Percentiles rank a stretch among this genome's conserved stretches.
phyloP scores from a whole-genome alignment of 2,329 filamentous ascomycete species.

The Seiridium cupressi region DNA sequence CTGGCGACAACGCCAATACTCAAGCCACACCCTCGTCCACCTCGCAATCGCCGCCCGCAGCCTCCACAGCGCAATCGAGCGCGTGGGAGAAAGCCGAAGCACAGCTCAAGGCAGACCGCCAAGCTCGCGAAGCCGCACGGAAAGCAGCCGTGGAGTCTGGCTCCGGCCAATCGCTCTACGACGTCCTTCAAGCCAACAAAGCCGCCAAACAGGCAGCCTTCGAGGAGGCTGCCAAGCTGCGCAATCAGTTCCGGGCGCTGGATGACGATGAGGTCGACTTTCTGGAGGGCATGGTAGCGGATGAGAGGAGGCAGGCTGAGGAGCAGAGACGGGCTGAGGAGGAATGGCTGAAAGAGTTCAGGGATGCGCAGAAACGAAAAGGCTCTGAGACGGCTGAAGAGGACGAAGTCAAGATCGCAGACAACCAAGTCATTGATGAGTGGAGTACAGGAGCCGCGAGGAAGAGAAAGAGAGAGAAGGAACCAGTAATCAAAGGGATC shows the following conservation, averaged over 20 bases:
- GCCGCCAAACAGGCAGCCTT: slow-evolving; percentile 81
- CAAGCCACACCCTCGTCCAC: slow-evolving; percentile 12
- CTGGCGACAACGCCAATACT: slow-evolving; percentile 24
- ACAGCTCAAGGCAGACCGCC: slow-evolving; percentile 61
- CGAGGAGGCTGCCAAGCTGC: slow-evolving; percentile 68
- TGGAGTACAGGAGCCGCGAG: slow-evolving; percentile 32
- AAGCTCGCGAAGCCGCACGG: slow-evolving; percentile 50
- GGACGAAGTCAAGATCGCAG: slow-evolving; percentile 14
- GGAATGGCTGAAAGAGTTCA: slow-evolving; percentile 54
- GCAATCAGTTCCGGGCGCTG: slow-evolving; percentile 75
- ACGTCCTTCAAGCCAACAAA: slow-evolving; percentile 81
- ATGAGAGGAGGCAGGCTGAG: slow-evolving; percentile 52
- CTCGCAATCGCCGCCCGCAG: background rate
- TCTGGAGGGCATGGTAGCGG: slow-evolving; percentile 57
- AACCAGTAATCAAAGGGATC: slow-evolving; percentile 27
- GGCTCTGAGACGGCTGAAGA: slow-evolving; percentile 9
- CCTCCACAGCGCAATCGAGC: slow-evolving; percentile 14
- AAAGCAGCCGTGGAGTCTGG: slow-evolving; percentile 36
- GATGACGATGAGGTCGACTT: slow-evolving; percentile 81
- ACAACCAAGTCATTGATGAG: slow-evolving; percentile 19
- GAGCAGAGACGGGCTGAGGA: slow-evolving; percentile 53
- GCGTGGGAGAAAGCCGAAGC: slow-evolving; percentile 63
- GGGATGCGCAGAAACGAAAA: slow-evolving; percentile 43
- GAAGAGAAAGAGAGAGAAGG: slow-evolving; percentile 36
- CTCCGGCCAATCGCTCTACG: slow-evolving; percentile 63